These are phyloP conservation scores for Bruguiera sexangula DNA, from an alignment of 345 rosid genomes.

Conservation along the genomic window DNA sequence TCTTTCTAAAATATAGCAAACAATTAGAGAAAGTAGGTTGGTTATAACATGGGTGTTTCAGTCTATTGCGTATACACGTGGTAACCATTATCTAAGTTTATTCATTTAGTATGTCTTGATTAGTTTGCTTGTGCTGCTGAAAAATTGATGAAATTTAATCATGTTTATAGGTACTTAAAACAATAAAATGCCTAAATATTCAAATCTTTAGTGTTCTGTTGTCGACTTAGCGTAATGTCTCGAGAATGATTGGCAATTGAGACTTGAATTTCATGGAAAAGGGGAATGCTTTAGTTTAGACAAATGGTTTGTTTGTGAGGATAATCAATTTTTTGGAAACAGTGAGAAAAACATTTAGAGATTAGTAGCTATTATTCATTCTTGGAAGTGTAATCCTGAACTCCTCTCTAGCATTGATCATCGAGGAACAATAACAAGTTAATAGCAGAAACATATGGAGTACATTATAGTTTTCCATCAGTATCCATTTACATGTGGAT, in stretches of 20 bases:
- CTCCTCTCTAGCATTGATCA: neutral
- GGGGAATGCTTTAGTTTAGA: neutral
- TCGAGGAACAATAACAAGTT: neutral
- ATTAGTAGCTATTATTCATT: neutral
- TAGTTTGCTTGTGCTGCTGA: neutral
- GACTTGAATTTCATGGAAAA: neutral
- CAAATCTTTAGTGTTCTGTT: neutral
- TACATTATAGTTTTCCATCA: neutral
- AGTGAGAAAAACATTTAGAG: neutral
- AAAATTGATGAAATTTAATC: neutral
- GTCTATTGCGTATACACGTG: too few relatives aligned
- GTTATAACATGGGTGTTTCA: too few relatives aligned
- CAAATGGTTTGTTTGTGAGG: neutral
- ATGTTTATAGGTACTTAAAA: neutral
- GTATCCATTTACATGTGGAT: conserved; percentile 3
- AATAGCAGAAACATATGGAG: neutral
- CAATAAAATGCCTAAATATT: neutral
- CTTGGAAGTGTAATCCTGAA: neutral
- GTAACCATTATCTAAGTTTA: too few relatives aligned
- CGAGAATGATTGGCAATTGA: neutral
- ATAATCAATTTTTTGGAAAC: neutral
- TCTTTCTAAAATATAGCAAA: too few relatives aligned
- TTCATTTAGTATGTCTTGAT: neutral
- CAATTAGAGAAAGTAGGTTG: too few relatives aligned
- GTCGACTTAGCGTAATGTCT: neutral